phyloP scores from a whole-genome alignment of 306 rosid genomes.

The Cicer cuneatum region DNA sequence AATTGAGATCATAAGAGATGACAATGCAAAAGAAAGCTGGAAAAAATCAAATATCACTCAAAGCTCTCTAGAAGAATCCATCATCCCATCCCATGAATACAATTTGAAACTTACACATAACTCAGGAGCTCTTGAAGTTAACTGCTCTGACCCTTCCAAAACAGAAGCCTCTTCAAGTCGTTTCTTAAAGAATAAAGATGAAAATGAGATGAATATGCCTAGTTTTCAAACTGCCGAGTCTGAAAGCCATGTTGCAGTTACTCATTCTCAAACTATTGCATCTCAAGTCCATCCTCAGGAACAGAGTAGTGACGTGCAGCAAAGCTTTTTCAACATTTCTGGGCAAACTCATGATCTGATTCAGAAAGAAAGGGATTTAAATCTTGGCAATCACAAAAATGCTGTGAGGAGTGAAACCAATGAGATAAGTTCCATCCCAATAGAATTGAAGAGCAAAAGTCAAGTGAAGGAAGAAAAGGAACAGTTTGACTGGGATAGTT shows the following conservation, averaged over 20 bases:
- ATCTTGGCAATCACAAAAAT: constrained; percentile 49
- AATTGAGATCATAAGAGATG: constrained; percentile 48
- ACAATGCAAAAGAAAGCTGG: constrained; percentile 44
- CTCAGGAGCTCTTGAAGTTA: constrained; percentile 52
- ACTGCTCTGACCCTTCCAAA: constrained; percentile 54
- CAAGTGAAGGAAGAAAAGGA: constrained; percentile 60
- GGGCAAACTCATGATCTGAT: constrained; percentile 48
- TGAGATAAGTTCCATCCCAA: constrained; percentile 56
- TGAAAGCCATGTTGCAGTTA: constrained; percentile 45
- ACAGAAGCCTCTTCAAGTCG: constrained; percentile 50
- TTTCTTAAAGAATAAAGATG: constrained; percentile 52
- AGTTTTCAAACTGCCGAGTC: constrained; percentile 61
- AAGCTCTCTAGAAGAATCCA: constrained; percentile 51
- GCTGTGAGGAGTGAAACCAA: constrained; percentile 50
- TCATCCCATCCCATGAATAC: constrained; percentile 45
- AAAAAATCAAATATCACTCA: constrained; percentile 46
- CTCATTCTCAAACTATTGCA: constrained; percentile 48
- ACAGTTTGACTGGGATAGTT: constrained; percentile 71
- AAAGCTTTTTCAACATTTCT: constrained; percentile 40
- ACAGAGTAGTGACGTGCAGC: constrained; percentile 46
- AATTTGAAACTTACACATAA: constrained; percentile 45
- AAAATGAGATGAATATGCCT: constrained; percentile 51
- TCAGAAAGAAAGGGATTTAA: constrained; percentile 49
- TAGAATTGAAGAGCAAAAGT: constrained; percentile 54
- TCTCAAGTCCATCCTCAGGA: constrained; percentile 46